Percentiles rank a stretch among this genome's conserved stretches.
Evolutionary conservation across 2,329 filamentous ascomycete species (phyloP).

Genomic region (Aspergillus clavatus): DNA sequence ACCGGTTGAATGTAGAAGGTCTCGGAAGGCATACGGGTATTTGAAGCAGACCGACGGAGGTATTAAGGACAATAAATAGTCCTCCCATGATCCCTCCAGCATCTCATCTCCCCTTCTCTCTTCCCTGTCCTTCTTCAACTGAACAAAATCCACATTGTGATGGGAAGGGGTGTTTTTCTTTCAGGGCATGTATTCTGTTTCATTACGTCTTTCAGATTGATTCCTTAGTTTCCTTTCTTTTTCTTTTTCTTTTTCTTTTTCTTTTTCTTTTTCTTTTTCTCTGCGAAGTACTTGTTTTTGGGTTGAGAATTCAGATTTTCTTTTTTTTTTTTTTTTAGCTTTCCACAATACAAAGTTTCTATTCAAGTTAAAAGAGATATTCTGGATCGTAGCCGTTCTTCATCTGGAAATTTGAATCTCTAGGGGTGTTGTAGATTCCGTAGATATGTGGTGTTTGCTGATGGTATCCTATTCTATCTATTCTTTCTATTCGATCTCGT

Average conservation of each 20-base stretch:
- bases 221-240: not conserved
- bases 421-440: too few species aligned
- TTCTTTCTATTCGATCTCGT: not conserved
- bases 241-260: not conserved
- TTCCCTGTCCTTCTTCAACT: conserved; percentile 9
- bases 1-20: too few species aligned
- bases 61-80: too few species aligned
- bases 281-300: too few species aligned
- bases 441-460: too few species aligned
- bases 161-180: not conserved
- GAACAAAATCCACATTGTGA: not conserved
- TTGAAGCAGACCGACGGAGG: too few species aligned
- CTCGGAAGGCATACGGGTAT: too few species aligned
- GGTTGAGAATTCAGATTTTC: too few species aligned
- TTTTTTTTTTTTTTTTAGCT: too few species aligned
- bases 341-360: not conserved
- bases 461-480: not conserved
- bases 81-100: not conserved
- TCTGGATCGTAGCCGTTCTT: too few species aligned
- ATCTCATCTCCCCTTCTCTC: conserved; percentile 14
- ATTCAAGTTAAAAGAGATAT: not conserved
- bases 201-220: not conserved
- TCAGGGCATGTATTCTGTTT: not conserved
- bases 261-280: too few species aligned
- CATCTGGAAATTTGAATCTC: too few species aligned